Conservation (phyloP, 2,329 filamentous ascomycete species). For the Sporothrix humicola region DNA sequence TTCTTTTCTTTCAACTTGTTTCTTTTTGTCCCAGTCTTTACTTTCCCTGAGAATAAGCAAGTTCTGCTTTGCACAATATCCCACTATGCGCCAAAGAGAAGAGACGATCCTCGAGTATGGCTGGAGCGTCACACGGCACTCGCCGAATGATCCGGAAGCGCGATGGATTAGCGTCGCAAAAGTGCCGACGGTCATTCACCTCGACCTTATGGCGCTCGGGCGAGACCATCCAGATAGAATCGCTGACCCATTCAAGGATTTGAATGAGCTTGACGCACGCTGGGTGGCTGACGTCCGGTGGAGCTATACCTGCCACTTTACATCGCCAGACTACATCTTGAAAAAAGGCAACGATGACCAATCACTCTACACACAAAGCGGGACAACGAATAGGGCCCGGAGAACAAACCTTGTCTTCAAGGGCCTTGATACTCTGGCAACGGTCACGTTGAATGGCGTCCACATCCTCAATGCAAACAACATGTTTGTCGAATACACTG, state of each 20-base stretch:
- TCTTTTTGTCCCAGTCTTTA: not conserved
- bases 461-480: constrained; percentile 73
- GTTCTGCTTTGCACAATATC: not conserved
- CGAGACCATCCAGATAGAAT: constrained; percentile 53
- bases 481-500: constrained; percentile 77
- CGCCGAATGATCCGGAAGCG: constrained; percentile 32
- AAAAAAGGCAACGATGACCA: constrained; percentile 46
- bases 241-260: constrained; percentile 73
- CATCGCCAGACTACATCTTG: constrained; percentile 53
- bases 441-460: constrained; percentile 71
- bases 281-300: constrained; percentile 76
- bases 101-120: constrained; percentile 33
- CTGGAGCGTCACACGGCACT: constrained; percentile 41
- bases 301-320: constrained; percentile 70
- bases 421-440: constrained; percentile 80
- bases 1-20: not conserved
- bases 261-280: constrained; percentile 75
- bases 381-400: constrained; percentile 44
- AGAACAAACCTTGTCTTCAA: constrained; percentile 65
- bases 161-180: constrained; percentile 62
- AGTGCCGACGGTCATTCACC: constrained; percentile 71
- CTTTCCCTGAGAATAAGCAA: no score
- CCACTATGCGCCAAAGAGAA: not conserved
- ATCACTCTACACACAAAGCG: no score
- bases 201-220: constrained; percentile 67